Base-by-base conservation (phyloP, 129 eudicot genomes). In the sunflower (Helianthus annuus) region DNA sequence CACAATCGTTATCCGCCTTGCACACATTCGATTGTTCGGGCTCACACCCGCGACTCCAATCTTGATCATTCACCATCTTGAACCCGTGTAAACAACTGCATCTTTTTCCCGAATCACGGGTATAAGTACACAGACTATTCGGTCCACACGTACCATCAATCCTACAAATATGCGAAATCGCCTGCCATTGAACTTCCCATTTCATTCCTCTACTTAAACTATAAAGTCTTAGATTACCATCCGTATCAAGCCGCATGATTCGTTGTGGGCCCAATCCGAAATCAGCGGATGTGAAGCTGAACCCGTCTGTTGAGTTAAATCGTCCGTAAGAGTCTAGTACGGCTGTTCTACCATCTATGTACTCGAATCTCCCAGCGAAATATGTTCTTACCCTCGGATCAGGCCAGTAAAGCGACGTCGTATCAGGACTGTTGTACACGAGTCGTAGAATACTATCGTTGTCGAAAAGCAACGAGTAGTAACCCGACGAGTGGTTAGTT, bases 151-250 rank as follows among this genome's bases (percentile, higher is more conserved):
- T 10, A 10, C 85, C 83, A 69, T 81, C 73, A 57, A 64, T 59
- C 27, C 13, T 61, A 15, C 79, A 82, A 6, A 78, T 46, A 3
- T 53, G 46, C 14, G 11, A 7, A 9, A 63, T 3, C 2, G 80
- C 82, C 69, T 76, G 80, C 88, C 88, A 80, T 13, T 77, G 36
- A 68, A 80, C 78, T 38, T 61, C 62, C 85, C 88, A 80, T 63
- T 14, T 49, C 5, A 1, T 14, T 1, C 22, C 66, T 60, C 19
- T 11, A 2, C 2, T 9, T 4, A 78, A 72, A 48, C 87, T 81
- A 24, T 77, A 76, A 14, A 77, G 49, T 48, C 82, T 66, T 12
- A 81, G 2, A 44, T 71, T 79, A 9, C 87, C 87, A 70, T 83
- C 87, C 15, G 8, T 15, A 13, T 83, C 87, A 36, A 83, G 36